A percentile compares a stretch with the other conserved stretches of the same genome.
phyloP scores from a whole-genome alignment of 371 early-diverging fungal species.

The Circinella umbellata region DNA sequence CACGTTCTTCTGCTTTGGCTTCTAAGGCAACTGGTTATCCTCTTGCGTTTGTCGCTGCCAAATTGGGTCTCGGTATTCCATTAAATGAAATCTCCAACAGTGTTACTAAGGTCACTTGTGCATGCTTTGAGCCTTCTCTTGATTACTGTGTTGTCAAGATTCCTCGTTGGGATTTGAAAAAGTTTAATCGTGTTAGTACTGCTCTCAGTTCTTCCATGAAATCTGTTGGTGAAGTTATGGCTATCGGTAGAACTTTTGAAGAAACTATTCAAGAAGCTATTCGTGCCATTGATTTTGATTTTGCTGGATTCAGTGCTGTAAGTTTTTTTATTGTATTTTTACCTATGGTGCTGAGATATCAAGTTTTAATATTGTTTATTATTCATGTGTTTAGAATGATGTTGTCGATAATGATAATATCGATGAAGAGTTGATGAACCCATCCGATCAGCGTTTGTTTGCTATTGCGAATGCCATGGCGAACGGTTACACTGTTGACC shows the following conservation, averaged over 20 bases:
- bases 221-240: constrained; percentile 97
- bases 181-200: constrained; percentile 90
- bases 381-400: constrained; percentile 46
- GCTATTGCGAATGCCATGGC: constrained; percentile 89
- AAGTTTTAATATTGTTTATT: not conserved
- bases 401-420: constrained; percentile 61
- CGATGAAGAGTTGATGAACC: constrained; percentile 82
- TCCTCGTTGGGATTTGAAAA: constrained; percentile 96
- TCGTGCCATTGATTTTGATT: constrained; percentile 88
- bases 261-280: constrained; percentile 97
- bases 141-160: constrained; percentile 96
- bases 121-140: constrained; percentile 94
- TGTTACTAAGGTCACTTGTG: constrained; percentile 93
- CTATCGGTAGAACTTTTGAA: constrained; percentile 94
- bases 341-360: not conserved
- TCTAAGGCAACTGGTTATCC: constrained; percentile 98
- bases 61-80: constrained; percentile 91
- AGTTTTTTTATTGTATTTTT: constrained; percentile 5
- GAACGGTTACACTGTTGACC: constrained; percentile 86
- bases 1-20: constrained; percentile 90
- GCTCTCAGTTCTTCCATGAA: constrained; percentile 93
- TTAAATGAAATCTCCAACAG: constrained; percentile 88
- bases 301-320: constrained; percentile 80
- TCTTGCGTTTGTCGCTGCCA: constrained; percentile 97
- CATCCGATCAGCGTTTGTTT: constrained; percentile 91